A percentile compares a stretch with the other conserved stretches of the same genome.
Evolutionary conservation across 345 rosid genomes (phyloP).

Genomic region (Kernera saxatilis): DNA sequence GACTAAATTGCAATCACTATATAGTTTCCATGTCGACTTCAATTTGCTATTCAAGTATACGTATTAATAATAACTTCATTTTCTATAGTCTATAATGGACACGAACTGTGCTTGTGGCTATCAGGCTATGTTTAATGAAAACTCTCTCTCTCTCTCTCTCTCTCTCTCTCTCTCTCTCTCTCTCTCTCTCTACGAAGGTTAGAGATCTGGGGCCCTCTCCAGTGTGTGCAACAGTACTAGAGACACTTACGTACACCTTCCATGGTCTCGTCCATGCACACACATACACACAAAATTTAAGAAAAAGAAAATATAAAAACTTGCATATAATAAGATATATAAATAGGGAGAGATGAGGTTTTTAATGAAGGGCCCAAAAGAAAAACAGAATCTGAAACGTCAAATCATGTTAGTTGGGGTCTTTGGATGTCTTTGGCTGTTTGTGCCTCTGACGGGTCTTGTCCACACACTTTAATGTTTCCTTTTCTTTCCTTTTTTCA

Average conservation of each 20-base stretch:
- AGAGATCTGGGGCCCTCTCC: slow-evolving; percentile 6
- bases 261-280: slow-evolving; percentile 26
- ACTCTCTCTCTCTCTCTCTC: neutral
- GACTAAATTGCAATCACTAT: slow-evolving; percentile 17
- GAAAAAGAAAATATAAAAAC: neutral
- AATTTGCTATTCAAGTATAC: slow-evolving; percentile 4
- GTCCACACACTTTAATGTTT: slow-evolving; percentile 33
- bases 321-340: neutral
- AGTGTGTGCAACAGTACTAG: slow-evolving; percentile 13
- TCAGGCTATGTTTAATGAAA: neutral
- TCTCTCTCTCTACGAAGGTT: slow-evolving; percentile 2
- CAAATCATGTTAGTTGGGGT: slow-evolving; percentile 76
- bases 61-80: neutral
- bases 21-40: slow-evolving; percentile 21
- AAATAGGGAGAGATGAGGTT: neutral
- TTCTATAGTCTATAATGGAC: neutral
- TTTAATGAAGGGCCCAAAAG: slow-evolving; percentile 26
- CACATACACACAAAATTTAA: neutral
- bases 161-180: neutral
- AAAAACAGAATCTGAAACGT: slow-evolving; percentile 87
- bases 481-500: neutral
- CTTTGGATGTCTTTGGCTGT: slow-evolving; percentile 47
- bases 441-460: slow-evolving; percentile 39
- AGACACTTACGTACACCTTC: slow-evolving; percentile 33
- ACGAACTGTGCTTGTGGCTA: neutral